Evolutionary conservation across 257 asterid genomes (phyloP).

Genomic region (Salvia hispanica): DNA sequence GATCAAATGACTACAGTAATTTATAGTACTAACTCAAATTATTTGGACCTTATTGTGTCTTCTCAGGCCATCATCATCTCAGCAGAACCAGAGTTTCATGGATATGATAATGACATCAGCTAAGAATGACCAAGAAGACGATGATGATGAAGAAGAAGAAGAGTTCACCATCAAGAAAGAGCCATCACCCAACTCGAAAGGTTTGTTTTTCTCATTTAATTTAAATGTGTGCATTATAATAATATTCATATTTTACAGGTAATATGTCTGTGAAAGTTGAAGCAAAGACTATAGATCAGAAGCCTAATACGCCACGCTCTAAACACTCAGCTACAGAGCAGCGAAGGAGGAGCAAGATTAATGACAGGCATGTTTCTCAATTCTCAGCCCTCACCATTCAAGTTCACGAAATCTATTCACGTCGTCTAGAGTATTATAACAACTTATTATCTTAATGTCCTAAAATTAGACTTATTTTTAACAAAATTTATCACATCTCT

Average conservation of each 20-base stretch:
- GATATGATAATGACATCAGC: conserved; percentile 70
- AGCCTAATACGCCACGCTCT: conserved; percentile 90
- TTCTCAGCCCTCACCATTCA: conserved; percentile 3
- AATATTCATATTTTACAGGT: conserved; percentile 44
- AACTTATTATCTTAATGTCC: neutral
- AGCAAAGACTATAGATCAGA: conserved; percentile 65
- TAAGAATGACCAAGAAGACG: conserved; percentile 69
- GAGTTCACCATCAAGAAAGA: conserved; percentile 72
- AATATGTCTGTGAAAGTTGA: conserved; percentile 64
- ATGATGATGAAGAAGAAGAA: conserved; percentile 76
- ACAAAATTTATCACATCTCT: neutral
- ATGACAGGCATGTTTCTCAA: conserved; percentile 74
- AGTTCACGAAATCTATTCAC: neutral
- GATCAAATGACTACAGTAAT: neutral
- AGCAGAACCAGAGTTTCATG: conserved; percentile 68
- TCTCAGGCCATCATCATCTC: conserved; percentile 68
- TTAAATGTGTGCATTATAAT: conserved; percentile 4
- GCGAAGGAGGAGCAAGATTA: conserved; percentile 98
- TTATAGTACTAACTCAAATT: neutral
- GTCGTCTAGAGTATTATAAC: neutral
- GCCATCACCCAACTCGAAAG: conserved; percentile 63
- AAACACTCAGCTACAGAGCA: conserved; percentile 99
- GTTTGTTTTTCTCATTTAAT: conserved; percentile 41
- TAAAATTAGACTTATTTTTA: neutral
- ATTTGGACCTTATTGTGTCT: conserved; percentile 13